Evolutionary conservation across 2,329 filamentous ascomycete genomes (phyloP).

Genomic region (Cladosporium sphaerospermum): DNA sequence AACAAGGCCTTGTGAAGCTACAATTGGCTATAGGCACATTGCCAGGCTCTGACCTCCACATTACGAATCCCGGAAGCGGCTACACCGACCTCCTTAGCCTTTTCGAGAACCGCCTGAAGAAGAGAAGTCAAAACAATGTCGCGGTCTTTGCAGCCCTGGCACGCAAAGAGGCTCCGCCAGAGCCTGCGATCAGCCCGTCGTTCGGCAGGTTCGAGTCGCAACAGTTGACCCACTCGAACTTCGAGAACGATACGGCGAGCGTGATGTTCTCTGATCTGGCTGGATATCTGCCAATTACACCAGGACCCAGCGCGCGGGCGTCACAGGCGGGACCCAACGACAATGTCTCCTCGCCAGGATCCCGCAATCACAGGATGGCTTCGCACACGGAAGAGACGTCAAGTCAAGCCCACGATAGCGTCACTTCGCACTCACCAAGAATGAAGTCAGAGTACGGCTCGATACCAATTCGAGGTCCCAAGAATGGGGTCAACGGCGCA

Average conservation of each 20-base stretch:
- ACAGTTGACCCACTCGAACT: not conserved
- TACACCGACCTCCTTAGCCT: constrained; percentile 62
- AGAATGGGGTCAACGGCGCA: constrained; percentile 13
- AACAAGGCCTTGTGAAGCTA: constrained; percentile 54
- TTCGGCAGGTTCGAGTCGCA: not conserved
- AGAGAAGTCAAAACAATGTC: not conserved
- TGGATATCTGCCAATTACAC: not conserved
- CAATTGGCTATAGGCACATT: constrained; percentile 40
- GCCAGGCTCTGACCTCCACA: constrained; percentile 49
- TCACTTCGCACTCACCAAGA: constrained; percentile 20
- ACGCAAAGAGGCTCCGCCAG: not conserved
- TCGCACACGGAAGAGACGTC: constrained; percentile 10
- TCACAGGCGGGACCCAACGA: not conserved
- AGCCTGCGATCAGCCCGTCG: not conserved
- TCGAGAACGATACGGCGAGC: not conserved
- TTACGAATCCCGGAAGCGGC: constrained; percentile 50
- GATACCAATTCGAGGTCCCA: not conserved
- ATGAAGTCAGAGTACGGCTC: constrained; percentile 3
- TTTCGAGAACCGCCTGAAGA: constrained; percentile 41
- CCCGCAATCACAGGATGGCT: not conserved
- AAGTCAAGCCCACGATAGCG: constrained; percentile 13
- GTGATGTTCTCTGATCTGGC: not conserved
- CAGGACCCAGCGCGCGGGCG: not conserved
- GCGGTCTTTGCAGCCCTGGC: not conserved
- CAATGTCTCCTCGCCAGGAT: not conserved